Evolutionary conservation across 768 basidiomycete genomes (phyloP), one percentile per base, ranked within the genome.

Genomic region (Chalciporus piperatus): DNA sequence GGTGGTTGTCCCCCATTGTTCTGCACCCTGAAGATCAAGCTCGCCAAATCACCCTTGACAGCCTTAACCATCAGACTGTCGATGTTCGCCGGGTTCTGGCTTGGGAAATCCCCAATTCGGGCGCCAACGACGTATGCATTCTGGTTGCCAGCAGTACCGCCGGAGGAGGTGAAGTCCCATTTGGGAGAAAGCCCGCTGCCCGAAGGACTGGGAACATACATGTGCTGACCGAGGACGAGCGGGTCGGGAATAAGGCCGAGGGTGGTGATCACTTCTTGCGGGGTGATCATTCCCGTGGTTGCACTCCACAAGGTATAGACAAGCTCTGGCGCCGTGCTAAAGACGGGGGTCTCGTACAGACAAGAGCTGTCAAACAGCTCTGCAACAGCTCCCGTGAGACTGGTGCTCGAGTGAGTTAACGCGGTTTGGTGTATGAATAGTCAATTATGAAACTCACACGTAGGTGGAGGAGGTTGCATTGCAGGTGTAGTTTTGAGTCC

Each of bases 401-500:
- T 82, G 57, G 20, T 45, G 50, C 37, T 3, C 14, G 28, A n/a
- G 30, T 30, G 30, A 30, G 30, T 32, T 32, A 32, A 10, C 12
- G 2, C 12, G 10, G 13, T 7, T 32, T 32, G 28, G 11, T 11
- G 28, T 3, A 30, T 32, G 30, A 32, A 32, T 30, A n/a, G 37
- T 51, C 35, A 55, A 20, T 47, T 13, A 37, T 11, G 11, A 28
- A 11, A 60, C 77, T 55, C 49, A 82, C 81, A 72, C 71, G 59
- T 70, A 83, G 50, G 71, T 75, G 48, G 70, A 78, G 44, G 53
- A 63, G 41, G 70, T 66, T 40, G 52, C 62, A 32, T 54, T 61
- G 59, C 81, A 82, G 25, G 78, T 82, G 63, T 82, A 83, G 62
- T 82, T 81, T 60, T 82, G 81, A 14, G 72, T 72, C 20, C 80